Evolutionary conservation across 495 filamentous ascomycete genomes (phyloP), one percentile per base, ranked within the genome.

Genomic region (Penicillium canescens): DNA sequence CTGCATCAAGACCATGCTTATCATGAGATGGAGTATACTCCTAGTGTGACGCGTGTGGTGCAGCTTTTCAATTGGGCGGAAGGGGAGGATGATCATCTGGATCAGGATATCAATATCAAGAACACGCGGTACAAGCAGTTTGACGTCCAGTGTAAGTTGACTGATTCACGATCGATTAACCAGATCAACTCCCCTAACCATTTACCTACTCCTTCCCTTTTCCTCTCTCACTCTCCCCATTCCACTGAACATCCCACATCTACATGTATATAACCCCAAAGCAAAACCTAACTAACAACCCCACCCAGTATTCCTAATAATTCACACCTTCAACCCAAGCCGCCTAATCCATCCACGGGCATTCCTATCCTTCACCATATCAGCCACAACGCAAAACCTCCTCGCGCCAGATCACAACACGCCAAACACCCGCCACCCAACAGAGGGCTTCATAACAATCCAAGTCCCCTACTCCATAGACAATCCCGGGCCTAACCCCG

Each of bases 21-120:
- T 67, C 78, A 88, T 55, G 90, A 95, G 69, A 77, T 69, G 62
- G 80, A 80, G 38, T 92, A 89, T 65, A 94, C 88, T 31, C 87
- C 88, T 12, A 79, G 77, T 47, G 81, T 91, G 7, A 71, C 82
- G n/a, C 75, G 73, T 16, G 77, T 80, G 20, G 71, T 79, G 43
- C 58, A 72, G 46, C 67, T 85, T 18, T 56, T 82, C 60, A 61
- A 67, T 11, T 89, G 86, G 86, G 37, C 14, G 56, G 28, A 70
- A 60, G 50, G 57, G 36, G 60, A 68, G 62, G 49, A 64, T 68
- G 53, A 78, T 50, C 20, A 41, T 16, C 39, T 33, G 5, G 33
- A 42, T 12, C 10, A 20, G n/a, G 38, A 52, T 10, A 4, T 65
- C 1, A 67, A 64, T 53, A 60, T 43, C 59, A 60, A 14, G 83